Conservation (phyloP, 208 protist species). For the Trypanosomatidae sp. region DNA sequence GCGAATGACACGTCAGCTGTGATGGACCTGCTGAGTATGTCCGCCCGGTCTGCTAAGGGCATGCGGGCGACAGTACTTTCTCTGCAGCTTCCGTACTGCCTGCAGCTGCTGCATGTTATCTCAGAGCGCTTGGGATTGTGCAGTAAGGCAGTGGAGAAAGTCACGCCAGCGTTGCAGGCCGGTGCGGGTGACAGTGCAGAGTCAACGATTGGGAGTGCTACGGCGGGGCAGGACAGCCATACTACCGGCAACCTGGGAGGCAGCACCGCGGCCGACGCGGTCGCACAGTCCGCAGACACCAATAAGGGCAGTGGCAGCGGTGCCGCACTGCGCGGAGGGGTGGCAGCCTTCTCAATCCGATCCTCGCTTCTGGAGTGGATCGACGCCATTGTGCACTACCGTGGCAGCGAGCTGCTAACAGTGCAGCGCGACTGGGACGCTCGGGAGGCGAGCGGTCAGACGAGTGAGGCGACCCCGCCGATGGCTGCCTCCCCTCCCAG, state of each 20-base stretch:
- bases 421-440: constrained; percentile 36
- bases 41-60: constrained; percentile 44
- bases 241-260: neutral
- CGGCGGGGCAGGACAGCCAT: no score
- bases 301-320: neutral
- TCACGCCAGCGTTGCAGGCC: neutral
- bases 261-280: neutral
- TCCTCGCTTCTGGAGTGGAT: constrained; percentile 80
- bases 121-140: constrained; percentile 54
- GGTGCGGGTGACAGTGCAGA: neutral
- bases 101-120: constrained; percentile 76
- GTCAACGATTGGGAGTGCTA: neutral
- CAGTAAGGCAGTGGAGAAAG: constrained; percentile 27
- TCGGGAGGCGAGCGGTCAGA: constrained; percentile 6
- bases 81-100: constrained; percentile 74
- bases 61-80: constrained; percentile 65
- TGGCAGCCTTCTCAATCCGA: constrained; percentile 42
- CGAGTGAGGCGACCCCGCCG: constrained; percentile 3
- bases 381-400: constrained; percentile 71
- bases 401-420: constrained; percentile 78
- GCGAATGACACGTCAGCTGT: constrained; percentile 70
- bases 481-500: constrained; percentile 44
- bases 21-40: constrained; percentile 81
- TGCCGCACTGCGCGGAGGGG: constrained; percentile 36
- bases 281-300: neutral